Base-by-base conservation (phyloP, 495 filamentous ascomycete genomes). In the Aspergillus sclerotioniger region DNA sequence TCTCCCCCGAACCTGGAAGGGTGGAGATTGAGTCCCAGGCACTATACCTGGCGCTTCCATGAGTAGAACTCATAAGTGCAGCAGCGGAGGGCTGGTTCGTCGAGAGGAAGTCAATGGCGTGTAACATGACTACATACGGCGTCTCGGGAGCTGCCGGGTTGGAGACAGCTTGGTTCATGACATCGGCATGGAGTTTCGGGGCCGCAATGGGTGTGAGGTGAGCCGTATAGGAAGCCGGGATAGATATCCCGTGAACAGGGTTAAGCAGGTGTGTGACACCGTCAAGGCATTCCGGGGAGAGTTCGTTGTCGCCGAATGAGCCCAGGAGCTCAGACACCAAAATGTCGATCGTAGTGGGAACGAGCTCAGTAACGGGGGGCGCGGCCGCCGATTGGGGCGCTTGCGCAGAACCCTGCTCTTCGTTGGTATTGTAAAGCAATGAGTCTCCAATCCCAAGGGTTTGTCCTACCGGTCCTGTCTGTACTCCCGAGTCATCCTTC, bases 51-150 rank as follows among this genome's bases (percentile, higher is more conserved):
- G 37, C 37, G 31, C 59, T 53, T 0, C 59, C 56, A 19, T 43
- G 58, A 17, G 35, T 39, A 41, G 60, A 59, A 21, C 53, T 67
- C 16, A 62, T 39, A 8, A 57, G 46, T 29, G 57, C 46, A 17
- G 59, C 21, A 32, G 51, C 49, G 3, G 67, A 58, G 1, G 70
- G 58, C 29, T 74, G 68, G n/a, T 67, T 62, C 0, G 78, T 77
- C 13, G 78, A 81, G 33, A 96, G 85, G 60, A 83, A 95, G 72
- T 98, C 92, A 55, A 94, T 80, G 3, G 89, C 86, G 67, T 95
- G 92, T 13, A 99, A 77, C 79, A 94, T 90, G 51, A 96, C 91
- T 5, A 99, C 94, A 73, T 93, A 98, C 8, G 91, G 91, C 0
- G 87, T 91, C 58, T 93, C 84, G 45, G 86, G 85, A 9, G 87